phyloP scores from a whole-genome alignment of 169 alveolate genomes.

The Eimeria necatrix region DNA sequence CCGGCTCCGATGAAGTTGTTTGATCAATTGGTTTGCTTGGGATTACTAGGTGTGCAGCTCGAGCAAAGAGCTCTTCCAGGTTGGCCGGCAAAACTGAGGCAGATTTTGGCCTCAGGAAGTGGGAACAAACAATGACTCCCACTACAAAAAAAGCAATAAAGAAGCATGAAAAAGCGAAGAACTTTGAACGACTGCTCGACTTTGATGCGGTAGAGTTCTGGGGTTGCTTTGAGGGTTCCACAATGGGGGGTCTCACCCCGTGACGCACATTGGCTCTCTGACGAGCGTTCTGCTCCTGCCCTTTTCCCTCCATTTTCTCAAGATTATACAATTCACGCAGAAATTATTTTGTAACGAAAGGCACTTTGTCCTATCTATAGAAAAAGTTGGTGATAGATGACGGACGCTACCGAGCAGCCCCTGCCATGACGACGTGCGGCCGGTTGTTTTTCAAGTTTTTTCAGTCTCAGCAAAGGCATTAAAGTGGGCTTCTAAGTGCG shows the following conservation, averaged over 20 bases:
- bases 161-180: not conserved
- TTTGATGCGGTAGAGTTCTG: not conserved
- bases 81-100: not conserved
- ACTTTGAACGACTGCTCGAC: not conserved
- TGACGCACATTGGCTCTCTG: not conserved
- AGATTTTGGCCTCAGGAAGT: not conserved
- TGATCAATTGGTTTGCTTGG: not conserved
- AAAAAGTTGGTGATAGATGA: not conserved
- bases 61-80: not conserved
- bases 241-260: constrained; percentile 3
- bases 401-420: not conserved
- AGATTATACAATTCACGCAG: not conserved
- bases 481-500: too few relatives aligned
- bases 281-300: constrained; percentile 26
- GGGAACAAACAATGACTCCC: not conserved
- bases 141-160: not conserved
- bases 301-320: not conserved
- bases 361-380: not conserved
- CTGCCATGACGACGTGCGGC: not conserved
- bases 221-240: constrained; percentile 10
- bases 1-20: not conserved
- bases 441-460: too few relatives aligned
- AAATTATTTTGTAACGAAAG: too few relatives aligned
- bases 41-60: not conserved
- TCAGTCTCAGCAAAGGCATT: too few relatives aligned